Evolutionary conservation across 495 filamentous ascomycete species (phyloP).

Genomic region (Aspergillus diversus): DNA sequence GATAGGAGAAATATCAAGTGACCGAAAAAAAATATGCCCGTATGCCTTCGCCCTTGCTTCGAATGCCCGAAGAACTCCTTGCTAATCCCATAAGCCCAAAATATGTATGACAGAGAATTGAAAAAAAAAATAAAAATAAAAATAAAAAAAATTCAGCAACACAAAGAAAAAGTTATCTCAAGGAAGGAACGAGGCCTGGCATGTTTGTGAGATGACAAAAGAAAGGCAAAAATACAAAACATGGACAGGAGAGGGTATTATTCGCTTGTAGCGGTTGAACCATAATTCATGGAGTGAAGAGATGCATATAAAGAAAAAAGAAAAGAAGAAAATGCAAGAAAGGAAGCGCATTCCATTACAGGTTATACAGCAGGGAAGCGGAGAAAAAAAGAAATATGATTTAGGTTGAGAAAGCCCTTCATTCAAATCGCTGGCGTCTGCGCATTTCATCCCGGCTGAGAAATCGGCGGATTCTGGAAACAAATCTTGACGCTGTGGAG

Average conservation of each 20-base stretch:
- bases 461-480: slow-evolving; percentile 20
- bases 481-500: slow-evolving; percentile 17
- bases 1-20: slow-evolving; percentile 5
- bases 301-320: not conserved
- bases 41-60: slow-evolving; percentile 21
- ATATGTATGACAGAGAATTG: not conserved
- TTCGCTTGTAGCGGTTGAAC: slow-evolving; percentile 5
- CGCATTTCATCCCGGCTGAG: slow-evolving; percentile 20
- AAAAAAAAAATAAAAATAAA: slow-evolving; percentile 1
- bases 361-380: slow-evolving; percentile 1
- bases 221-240: not conserved
- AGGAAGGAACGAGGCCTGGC: slow-evolving; percentile 11
- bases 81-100: slow-evolving; percentile 20
- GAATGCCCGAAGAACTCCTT: slow-evolving; percentile 28
- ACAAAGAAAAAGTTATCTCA: slow-evolving; percentile 7
- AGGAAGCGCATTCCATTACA: not conserved
- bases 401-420: not conserved
- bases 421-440: slow-evolving; percentile 13
- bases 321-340: slow-evolving; percentile 10
- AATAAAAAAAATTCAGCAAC: not conserved
- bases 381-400: slow-evolving; percentile 6
- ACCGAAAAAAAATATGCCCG: slow-evolving; percentile 1
- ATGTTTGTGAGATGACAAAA: slow-evolving; percentile 9
- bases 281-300: slow-evolving; percentile 11
- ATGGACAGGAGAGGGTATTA: slow-evolving; percentile 5